Conservation (phyloP, 2,329 filamentous ascomycete species). For the Phaeosphaeriaceae sp. region DNA sequence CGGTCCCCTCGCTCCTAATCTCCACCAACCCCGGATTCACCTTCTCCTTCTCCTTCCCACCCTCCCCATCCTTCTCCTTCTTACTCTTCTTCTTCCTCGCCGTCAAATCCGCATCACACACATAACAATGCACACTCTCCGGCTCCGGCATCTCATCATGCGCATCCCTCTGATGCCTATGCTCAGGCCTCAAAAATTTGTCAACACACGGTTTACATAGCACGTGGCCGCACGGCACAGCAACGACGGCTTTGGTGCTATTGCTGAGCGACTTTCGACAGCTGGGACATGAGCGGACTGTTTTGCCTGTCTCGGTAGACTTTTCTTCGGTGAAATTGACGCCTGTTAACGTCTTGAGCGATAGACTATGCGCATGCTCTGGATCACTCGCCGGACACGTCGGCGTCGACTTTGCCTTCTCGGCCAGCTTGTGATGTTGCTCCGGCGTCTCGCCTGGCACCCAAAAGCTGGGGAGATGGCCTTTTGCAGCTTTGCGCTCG, state of each 20-base stretch:
- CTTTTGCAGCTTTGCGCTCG: conserved; percentile 71
- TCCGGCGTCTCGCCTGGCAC: conserved; percentile 82
- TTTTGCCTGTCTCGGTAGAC: conserved; percentile 58
- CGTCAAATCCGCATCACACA: conserved; percentile 82
- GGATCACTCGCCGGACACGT: conserved; percentile 77
- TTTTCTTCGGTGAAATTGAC: conserved; percentile 80
- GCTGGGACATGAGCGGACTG: conserved; percentile 73
- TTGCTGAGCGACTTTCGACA: conserved; percentile 87
- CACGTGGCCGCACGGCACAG: conserved; percentile 90
- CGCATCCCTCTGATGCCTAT: conserved; percentile 51
- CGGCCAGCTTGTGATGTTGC: conserved; percentile 53
- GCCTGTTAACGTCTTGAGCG: conserved; percentile 77
- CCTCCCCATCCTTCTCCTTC: conserved; percentile 45
- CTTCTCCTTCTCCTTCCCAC: no score
- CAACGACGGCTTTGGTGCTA: conserved; percentile 79
- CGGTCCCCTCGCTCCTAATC: conserved; percentile 85
- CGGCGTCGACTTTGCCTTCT: conserved; percentile 67
- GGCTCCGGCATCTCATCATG: conserved; percentile 65
- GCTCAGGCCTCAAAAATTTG: conserved; percentile 72
- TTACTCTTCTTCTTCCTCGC: conserved; percentile 39
- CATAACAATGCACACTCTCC: conserved; percentile 74
- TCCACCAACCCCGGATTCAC: conserved; percentile 77
- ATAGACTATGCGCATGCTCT: conserved; percentile 73
- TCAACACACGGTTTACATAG: conserved; percentile 84
- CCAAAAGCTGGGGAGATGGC: conserved; percentile 87